phyloP scores from a whole-genome alignment of 345 rosid species.

The Bruguiera sexangula region DNA sequence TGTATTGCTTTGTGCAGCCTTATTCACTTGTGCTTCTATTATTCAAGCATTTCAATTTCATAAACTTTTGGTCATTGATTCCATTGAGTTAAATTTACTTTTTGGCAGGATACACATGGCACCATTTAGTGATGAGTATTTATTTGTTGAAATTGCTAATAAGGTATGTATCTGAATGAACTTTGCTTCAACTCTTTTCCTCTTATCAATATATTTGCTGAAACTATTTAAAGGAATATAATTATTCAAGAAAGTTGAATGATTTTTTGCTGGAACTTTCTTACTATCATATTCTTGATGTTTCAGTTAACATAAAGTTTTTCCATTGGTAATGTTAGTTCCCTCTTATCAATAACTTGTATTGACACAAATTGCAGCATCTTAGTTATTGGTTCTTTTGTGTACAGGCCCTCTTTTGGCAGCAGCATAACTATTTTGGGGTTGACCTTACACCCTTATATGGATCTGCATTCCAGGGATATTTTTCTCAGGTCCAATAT shows the following conservation, averaged over 20 bases:
- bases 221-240: background rate
- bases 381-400: background rate
- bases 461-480: conserved; percentile 86
- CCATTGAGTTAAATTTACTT: conserved; percentile 15
- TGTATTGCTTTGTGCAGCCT: background rate
- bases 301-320: background rate
- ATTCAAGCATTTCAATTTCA: background rate
- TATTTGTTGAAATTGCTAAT: conserved; percentile 95
- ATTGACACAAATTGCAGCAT: background rate
- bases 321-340: background rate
- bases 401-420: conserved; percentile 94
- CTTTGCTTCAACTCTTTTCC: conserved; percentile 8
- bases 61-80: conserved; percentile 9
- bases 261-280: background rate
- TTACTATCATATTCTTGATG: background rate
- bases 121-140: conserved; percentile 94
- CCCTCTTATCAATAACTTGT: background rate
- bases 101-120: conserved; percentile 96
- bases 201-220: background rate
- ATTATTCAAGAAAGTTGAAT: background rate
- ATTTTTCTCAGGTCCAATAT: conserved; percentile 83
- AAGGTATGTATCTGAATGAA: conserved; percentile 52
- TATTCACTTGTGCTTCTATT: background rate
- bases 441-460: conserved; percentile 80
- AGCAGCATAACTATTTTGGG: conserved; percentile 87